Evolutionary conservation across 2,329 filamentous ascomycete genomes (phyloP), one percentile per base, ranked within the genome.

Genomic region (Trichoderma gracile): DNA sequence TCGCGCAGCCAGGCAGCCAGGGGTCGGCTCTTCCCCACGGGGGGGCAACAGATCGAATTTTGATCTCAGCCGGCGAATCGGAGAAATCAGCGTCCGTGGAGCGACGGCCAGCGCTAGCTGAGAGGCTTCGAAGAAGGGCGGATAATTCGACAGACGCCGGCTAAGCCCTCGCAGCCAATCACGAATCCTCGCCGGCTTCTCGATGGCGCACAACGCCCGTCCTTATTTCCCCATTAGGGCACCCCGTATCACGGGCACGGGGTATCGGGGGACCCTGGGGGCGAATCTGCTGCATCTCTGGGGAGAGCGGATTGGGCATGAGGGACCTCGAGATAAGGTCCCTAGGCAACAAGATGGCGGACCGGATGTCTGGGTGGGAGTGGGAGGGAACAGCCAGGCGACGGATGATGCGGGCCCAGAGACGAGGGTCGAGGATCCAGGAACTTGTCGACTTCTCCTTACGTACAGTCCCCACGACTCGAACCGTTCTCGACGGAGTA

Each of bases 171-270:
- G 15, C 27, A 53, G 49, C 59, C 59, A 62, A 62, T 62, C 59
- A 62, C 23, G 27, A 12, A 38, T 38, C 33, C 17, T n/a, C 25
- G 14, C 40, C 10, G 27, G 43, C n/a, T 17, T 14, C 10, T 38
- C 33, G 33, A 38, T 38, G 33, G 17, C 23, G 49, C 21, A 43
- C 45, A n/a, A 54, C 46, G 40, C 25, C 38, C 49, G 25, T 62
- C 25, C 19, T 53, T 62, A 62, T 62, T 62, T 62, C 59, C 59
- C 59, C 59, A 62, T 62, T 23, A 25, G 59, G 59, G 25, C 33
- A 33, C 40, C 53, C 59, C 49, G 47, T 53, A 19, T 43, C 25
- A 19, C 33, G 7, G 46, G 25, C 38, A 59, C 56, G 45, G 56
- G 56, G 56, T 59, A 59, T 59, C 47, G 56, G 45, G 27, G 30